These are phyloP conservation scores for Pneumocystis carinii DNA, from an alignment of 1,139 yeast genomes.

Conservation along the genomic window DNA sequence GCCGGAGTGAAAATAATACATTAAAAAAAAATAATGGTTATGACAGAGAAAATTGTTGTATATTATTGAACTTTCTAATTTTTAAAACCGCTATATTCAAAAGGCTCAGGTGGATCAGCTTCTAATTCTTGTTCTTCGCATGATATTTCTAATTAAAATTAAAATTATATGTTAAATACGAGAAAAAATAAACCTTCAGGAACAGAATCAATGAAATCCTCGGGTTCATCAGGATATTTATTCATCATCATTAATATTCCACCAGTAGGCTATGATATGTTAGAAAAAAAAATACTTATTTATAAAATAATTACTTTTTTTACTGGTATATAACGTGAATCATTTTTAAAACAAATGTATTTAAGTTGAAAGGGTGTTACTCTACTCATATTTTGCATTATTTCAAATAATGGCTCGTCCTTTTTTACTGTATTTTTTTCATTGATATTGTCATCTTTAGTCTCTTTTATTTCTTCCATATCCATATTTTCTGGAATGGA, in stretches of 20 bases:
- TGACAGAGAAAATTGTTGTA: background rate
- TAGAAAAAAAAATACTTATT: background rate
- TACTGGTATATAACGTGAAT: conserved; percentile 68
- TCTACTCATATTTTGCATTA: conserved; percentile 64
- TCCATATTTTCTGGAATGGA: conserved; percentile 15
- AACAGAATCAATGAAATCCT: conserved; percentile 41
- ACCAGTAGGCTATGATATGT: conserved; percentile 40
- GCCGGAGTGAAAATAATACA: background rate
- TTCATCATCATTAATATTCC: conserved; percentile 76
- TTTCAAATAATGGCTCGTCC: conserved; percentile 17
- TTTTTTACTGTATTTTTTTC: conserved; percentile 17
- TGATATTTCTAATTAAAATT: conserved; percentile 20
- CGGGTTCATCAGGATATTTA: conserved; percentile 48
- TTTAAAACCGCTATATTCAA: background rate
- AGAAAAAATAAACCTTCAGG: conserved; percentile 27
- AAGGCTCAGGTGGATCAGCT: conserved; percentile 1
- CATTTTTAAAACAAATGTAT: conserved; percentile 62
- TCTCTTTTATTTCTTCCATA: conserved; percentile 18
- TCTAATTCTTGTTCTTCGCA: background rate
- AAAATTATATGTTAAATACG: conserved; percentile 55
- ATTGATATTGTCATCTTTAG: conserved; percentile 15
- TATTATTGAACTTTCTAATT: background rate
- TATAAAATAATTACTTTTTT: conserved; percentile 30
- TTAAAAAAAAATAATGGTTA: background rate
- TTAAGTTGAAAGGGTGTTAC: conserved; percentile 84